Evolutionary conservation across 78 protist genomes (phyloP).

Genomic region (slime mould (Dictyostelium discoideum)): dicty_2.7 NC_007088.5:2874001-2874500

Average conservation of each 20-base stretch:
- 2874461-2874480: constrained; percentile 9
- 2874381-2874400: background rate
- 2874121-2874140: background rate
- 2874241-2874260: background rate
- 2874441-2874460: background rate
- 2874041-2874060: background rate
- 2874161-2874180: too few relatives aligned
- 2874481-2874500: constrained; percentile 64
- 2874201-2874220: background rate
- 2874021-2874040: background rate
- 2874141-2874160: too few relatives aligned
- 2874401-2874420: background rate
- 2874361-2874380: too few relatives aligned
- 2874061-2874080: background rate
- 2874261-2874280: too few relatives aligned
- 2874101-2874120: too few relatives aligned
- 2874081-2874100: too few relatives aligned
- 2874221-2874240: background rate
- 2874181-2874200: too few relatives aligned
- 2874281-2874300: background rate
- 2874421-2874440: constrained; percentile 8
- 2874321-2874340: background rate
- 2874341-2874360: too few relatives aligned
- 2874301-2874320: background rate
- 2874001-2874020: background rate